Conservation (phyloP, 1,284 basidiomycete species). For the Rhodotorula sp. region DNA sequence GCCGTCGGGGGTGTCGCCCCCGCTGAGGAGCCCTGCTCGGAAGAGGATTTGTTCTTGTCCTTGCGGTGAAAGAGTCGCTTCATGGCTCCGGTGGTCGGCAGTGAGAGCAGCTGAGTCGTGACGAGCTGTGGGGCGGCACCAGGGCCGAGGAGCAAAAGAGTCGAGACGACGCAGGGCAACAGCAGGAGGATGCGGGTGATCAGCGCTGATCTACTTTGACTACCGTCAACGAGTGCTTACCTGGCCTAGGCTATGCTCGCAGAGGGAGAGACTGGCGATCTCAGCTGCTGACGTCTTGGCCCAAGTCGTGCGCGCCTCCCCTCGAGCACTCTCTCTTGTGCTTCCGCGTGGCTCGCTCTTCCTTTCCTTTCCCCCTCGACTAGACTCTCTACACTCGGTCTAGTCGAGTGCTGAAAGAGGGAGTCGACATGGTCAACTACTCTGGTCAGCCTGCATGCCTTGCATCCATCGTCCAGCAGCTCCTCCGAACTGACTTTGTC, state of each 20-base stretch:
- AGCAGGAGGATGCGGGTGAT: too few species aligned
- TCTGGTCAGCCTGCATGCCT: background rate
- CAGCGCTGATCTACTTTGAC: too few species aligned
- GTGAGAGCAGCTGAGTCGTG: background rate
- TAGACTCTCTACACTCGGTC: background rate
- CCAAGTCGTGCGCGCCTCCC: background rate
- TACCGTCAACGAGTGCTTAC: too few species aligned
- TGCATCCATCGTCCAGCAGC: too few species aligned
- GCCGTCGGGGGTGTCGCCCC: background rate
- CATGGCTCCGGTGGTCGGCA: constrained; percentile 4
- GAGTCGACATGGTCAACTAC: background rate
- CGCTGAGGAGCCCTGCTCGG: too few species aligned
- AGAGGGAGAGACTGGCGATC: too few species aligned
- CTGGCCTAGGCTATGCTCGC: too few species aligned
- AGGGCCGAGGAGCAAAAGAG: background rate
- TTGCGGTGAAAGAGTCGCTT: constrained; percentile 31
- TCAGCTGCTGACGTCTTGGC: too few species aligned
- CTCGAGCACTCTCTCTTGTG: background rate
- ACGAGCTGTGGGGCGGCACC: background rate
- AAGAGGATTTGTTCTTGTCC: background rate
- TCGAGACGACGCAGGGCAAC: too few species aligned
- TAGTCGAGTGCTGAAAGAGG: too few species aligned
- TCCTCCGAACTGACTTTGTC: too few species aligned
- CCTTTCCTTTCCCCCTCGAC: background rate
- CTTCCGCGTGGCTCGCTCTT: background rate